These are phyloP conservation scores for Daedaleopsis sinensis DNA, from an alignment of 768 basidiomycete species.

Conservation along the genomic window DNA sequence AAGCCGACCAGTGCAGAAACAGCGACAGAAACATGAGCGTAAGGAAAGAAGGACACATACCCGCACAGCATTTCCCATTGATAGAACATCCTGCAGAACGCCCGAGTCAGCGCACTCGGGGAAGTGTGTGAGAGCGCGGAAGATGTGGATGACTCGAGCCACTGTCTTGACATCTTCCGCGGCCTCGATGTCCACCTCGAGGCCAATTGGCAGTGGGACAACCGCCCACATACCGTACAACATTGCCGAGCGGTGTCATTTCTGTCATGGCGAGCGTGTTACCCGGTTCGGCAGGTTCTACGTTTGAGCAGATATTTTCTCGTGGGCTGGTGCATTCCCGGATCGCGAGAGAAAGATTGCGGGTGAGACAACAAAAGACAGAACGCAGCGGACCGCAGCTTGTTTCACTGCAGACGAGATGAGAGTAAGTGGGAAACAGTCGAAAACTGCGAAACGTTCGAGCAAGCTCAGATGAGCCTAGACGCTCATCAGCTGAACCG, in stretches of 20 bases:
- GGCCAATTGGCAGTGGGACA: conserved; percentile 7
- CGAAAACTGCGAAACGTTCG: too few relatives aligned
- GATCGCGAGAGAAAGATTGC: too few relatives aligned
- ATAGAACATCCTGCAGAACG: conserved; percentile 1
- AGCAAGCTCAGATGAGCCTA: too few relatives aligned
- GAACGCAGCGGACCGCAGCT: too few relatives aligned
- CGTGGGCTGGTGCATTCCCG: too few relatives aligned
- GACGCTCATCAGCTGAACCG: too few relatives aligned
- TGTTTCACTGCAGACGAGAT: too few relatives aligned
- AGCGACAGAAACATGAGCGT: background rate
- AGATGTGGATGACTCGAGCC: conserved; percentile 14
- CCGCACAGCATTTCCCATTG: conserved; percentile 7
- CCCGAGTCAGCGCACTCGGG: conserved; percentile 11
- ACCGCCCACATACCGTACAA: background rate
- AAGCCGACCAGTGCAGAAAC: background rate
- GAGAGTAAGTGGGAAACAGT: too few relatives aligned
- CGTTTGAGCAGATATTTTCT: too few relatives aligned
- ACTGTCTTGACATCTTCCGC: background rate
- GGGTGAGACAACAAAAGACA: too few relatives aligned
- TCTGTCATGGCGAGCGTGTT: background rate
- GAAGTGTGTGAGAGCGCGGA: background rate
- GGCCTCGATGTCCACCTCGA: conserved; percentile 1
- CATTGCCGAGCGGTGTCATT: background rate
- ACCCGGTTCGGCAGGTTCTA: too few relatives aligned
- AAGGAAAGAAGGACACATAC: background rate